Evolutionary conservation across 2,329 filamentous ascomycete species (phyloP), one percentile per base, ranked within the genome.

Genomic region (Neofusicoccum kwambonambiense): DNA sequence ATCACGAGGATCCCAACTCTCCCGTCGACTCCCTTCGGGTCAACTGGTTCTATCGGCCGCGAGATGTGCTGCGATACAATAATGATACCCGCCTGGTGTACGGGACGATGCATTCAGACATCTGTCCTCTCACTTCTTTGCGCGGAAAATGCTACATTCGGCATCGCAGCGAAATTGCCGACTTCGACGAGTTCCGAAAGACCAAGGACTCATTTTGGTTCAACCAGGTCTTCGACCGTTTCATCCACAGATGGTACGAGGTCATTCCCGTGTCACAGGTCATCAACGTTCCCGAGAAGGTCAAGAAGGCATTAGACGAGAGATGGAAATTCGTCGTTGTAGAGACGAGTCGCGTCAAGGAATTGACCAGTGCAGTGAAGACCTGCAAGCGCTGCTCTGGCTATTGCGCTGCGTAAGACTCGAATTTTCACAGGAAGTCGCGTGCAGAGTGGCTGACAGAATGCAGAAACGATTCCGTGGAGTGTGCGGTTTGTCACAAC

Each of bases 31-130:
- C 92, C 47, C 79, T 99, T 72, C 90, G 93, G 70, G 91, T 98
- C 74, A 99, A 99, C 80, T 99, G 95, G 95, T 97, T 94, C 79
- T 98, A 98, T 78, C 89, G 95, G 45, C 94, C 95, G 64, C 93
- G 95, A 78, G 95, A 99, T 79, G 96, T 98, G 74, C 91, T 92
- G 70, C 91, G 93, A 71, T 95, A 93, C 80, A 90, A 91, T 70
- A 90, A 91, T 76, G 95, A 99, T 82, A 94, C 91, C 66, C 90
- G 95, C 67, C 84, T 94, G 72, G 88, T 99, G 61, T 97, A 94
- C 79, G 94, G 93, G 68, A 97, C 95, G 35, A 99, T 99, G 95
- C 95, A 99, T 79, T 98, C 95, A 31, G 95, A 99, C 81, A 90
- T 93, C 67, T 96, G 92, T 76, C 95, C 95, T 65, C 84, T 99